Evolutionary conservation across 2,329 filamentous ascomycete species (phyloP), one percentile per base, ranked within the genome.

Genomic region (Hypomyces rosellus): DNA sequence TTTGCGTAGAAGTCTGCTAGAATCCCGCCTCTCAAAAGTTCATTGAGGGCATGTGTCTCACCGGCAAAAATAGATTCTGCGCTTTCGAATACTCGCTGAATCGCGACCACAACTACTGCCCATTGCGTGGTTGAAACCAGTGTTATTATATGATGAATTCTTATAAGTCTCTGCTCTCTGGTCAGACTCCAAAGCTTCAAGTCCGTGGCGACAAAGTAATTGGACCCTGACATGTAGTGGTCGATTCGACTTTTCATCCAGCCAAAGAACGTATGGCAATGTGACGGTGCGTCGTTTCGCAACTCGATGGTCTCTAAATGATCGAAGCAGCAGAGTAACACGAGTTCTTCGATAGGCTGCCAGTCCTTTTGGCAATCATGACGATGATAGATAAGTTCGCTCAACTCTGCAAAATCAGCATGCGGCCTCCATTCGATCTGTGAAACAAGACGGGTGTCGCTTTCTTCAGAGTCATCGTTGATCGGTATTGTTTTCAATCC

Each of bases 351-450:
- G 5, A 65, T 58, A 11, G 59, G 25, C 1, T 40, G 34, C 12
- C 50, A 49, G 15, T 62, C 58, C 11, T 42, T 20, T 2, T 38
- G 42, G 9, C 46, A 44, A 9, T 54, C 37, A 15, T 33, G 16
- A 12, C 53, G 50, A 16, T 54, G 47, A n/a, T 63, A 53, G 34
- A 67, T 55, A 11, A 62, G 51, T 2, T 52, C 52, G 2, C 56
- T 54, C 2, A 58, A 44, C 14, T 64, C 57, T 2, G 60, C 46
- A 33, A 67, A 65, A 49, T 68, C 63, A 30, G 65, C 53, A 34
- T 67, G 57, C 1, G 62, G 63, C 6, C 58, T 54, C 66, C 65
- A 68, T 36, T 61, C 58, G 4, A 61, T 52, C 33, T 60, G 57
- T 8, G 63, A 61, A 9, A 61, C 58, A 7, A 64, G 61, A 22